Percentiles rank a stretch among this genome's conserved stretches.
phyloP scores from a whole-genome alignment of 2,329 filamentous ascomycete genomes.

The Trichoderma hamatum region DNA sequence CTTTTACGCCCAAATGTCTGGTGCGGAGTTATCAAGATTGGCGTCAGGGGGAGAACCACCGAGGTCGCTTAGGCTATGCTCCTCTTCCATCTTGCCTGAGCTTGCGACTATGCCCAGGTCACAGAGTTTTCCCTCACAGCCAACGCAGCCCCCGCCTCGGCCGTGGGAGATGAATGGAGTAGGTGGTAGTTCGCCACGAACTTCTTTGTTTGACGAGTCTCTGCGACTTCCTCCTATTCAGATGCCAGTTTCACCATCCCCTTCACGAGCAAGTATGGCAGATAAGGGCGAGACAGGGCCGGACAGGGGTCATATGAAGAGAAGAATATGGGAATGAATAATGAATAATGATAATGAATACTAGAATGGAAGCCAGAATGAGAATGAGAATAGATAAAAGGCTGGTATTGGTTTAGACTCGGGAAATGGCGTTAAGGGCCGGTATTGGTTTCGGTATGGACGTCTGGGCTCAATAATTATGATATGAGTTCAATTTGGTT shows the following conservation, averaged over 20 bases:
- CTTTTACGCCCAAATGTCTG: constrained; percentile 25
- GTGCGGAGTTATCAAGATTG: constrained; percentile 30
- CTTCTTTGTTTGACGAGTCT: constrained; percentile 57
- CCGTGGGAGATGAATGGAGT: constrained; percentile 38
- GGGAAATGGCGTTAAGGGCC: neutral
- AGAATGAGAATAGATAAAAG: constrained; percentile 49
- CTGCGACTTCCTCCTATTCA: constrained; percentile 58
- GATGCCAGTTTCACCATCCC: constrained; percentile 44
- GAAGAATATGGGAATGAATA: neutral
- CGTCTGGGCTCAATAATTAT: neutral
- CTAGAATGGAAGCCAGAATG: neutral
- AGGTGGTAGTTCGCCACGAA: constrained; percentile 42
- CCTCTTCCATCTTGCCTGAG: constrained; percentile 37
- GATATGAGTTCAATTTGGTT: neutral
- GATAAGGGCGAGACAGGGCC: constrained; percentile 31
- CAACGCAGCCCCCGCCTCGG: constrained; percentile 59
- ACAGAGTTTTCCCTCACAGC: constrained; percentile 39
- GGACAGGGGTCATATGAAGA: constrained; percentile 40
- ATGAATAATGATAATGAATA: constrained; percentile 56
- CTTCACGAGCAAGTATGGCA: constrained; percentile 33
- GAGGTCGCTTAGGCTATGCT: constrained; percentile 32
- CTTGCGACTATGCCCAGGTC: constrained; percentile 38
- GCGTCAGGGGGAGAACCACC: constrained; percentile 32
- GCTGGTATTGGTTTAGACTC: neutral
- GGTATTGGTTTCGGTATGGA: neutral